Base-by-base conservation (phyloP, 1,284 basidiomycete genomes). In the Malassezia arunalokei region DNA sequence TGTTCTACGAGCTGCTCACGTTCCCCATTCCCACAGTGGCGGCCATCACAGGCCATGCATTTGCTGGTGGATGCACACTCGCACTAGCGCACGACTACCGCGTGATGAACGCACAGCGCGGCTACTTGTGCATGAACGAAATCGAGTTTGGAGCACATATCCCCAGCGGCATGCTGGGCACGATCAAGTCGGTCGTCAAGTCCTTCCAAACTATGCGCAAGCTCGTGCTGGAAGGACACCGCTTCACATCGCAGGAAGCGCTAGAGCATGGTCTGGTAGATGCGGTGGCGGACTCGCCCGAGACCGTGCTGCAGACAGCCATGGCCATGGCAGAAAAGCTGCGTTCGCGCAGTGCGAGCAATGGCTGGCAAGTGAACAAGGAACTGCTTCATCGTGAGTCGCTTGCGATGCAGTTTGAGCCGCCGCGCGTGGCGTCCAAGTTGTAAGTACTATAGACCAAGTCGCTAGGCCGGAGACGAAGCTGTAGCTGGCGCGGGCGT, bases 31-130 rank as follows among this genome's bases (percentile, higher is more conserved):
- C 76, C 40, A 86, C 83, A 5, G 80, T 94, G 57, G 86, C 87
- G 29, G 86, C 87, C 3, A 81, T 94, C 65, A 92, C 91, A 68
- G 90, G 90, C 0, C 90, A 94, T 68, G 84, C 83, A 51, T 94
- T 88, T 71, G 90, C 90, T 3, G 90, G 79, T 9, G 90, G 82
- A 14, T 83, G 87, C 69, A 82, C 87, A 64, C 76, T 92, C 20
- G 80, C 85, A 1, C 75, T 91, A 46, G 79, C 79, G 4, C 92
- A 88, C 72, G 90, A 95, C 73, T 92, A 87, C 75, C 81, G 90
- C 31, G 79, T 94, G 51, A 90, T 92, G 83, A 84, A 81, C 20
- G 84, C 86, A 59, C 84, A 82, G 43, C 81, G 82, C 58, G 84
- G 85, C 8, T 90, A 86, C 82, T 5, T 56, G 39, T 56, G 54